Percentiles rank a stretch among this genome's conserved stretches.
These are phyloP conservation scores for Magnolia sinica DNA, from an alignment of 164 flowering plant species.

Conservation along the genomic window DNA sequence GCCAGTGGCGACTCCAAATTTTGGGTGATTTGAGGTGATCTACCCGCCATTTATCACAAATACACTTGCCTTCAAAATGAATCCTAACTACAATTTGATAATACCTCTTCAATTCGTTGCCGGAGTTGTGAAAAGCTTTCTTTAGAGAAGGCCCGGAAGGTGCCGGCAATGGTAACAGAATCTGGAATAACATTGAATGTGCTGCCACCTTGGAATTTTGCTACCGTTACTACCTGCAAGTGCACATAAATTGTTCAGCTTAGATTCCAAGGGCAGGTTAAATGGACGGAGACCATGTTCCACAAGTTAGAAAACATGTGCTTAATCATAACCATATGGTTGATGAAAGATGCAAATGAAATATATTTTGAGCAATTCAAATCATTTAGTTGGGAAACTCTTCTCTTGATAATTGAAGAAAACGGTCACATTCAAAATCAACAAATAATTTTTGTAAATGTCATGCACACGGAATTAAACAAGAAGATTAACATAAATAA, in stretches of 20 bases:
- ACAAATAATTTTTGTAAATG: not conserved
- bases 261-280: too few relatives aligned
- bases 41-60: too few relatives aligned
- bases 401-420: not conserved
- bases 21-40: too few relatives aligned
- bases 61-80: too few relatives aligned
- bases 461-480: too few relatives aligned
- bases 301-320: not conserved
- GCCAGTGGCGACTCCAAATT: too few relatives aligned
- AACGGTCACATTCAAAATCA: not conserved
- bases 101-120: slow-evolving; percentile 50
- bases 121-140: slow-evolving; percentile 33
- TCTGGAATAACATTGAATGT: slow-evolving; percentile 59
- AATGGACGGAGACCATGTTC: not conserved
- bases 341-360: too few relatives aligned
- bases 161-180: slow-evolving; percentile 53
- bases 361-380: too few relatives aligned
- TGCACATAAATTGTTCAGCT: not conserved
- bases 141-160: slow-evolving; percentile 44
- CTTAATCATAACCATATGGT: too few relatives aligned
- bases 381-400: not conserved
- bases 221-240: slow-evolving; percentile 50
- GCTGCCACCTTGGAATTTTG: slow-evolving; percentile 48
- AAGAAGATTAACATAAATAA: too few relatives aligned
- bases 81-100: not conserved